Evolutionary conservation across 1,139 yeast genomes (phyloP).

Genomic region (Kodamaea ohmeri): DNA sequence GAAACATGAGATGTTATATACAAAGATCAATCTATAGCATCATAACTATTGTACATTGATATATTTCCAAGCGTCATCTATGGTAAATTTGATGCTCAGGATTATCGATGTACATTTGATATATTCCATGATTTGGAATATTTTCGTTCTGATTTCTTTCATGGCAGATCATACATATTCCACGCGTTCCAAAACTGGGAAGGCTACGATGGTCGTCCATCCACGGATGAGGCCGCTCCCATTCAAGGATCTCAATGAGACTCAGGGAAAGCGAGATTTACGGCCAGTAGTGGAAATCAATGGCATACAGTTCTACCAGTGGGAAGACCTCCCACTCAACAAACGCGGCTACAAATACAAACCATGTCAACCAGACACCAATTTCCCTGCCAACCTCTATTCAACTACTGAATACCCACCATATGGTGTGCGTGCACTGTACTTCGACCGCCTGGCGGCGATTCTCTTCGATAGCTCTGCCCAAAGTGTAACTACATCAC

Average conservation of each 20-base stretch:
- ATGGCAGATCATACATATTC: constrained; percentile 5
- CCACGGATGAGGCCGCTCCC: constrained; percentile 49
- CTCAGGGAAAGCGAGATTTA: not conserved
- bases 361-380: constrained; percentile 73
- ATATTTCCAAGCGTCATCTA: no score
- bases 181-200: constrained; percentile 15
- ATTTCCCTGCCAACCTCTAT: constrained; percentile 58
- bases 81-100: no score
- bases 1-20: no score
- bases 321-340: constrained; percentile 79
- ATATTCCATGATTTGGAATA: no score
- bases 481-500: constrained; percentile 48
- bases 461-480: constrained; percentile 46
- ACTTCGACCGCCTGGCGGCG: constrained; percentile 71
- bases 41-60: no score
- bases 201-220: constrained; percentile 35
- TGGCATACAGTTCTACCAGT: constrained; percentile 37
- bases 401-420: constrained; percentile 77
- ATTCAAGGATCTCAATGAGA: constrained; percentile 30
- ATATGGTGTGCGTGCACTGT: constrained; percentile 55
- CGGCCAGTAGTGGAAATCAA: constrained; percentile 11
- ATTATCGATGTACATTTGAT: no score
- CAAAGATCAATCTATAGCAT: no score
- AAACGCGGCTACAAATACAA: constrained; percentile 79
- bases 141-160: not conserved